Conservation (phyloP, 768 basidiomycete species). For the Omphalotus guepiniiformis region DNA sequence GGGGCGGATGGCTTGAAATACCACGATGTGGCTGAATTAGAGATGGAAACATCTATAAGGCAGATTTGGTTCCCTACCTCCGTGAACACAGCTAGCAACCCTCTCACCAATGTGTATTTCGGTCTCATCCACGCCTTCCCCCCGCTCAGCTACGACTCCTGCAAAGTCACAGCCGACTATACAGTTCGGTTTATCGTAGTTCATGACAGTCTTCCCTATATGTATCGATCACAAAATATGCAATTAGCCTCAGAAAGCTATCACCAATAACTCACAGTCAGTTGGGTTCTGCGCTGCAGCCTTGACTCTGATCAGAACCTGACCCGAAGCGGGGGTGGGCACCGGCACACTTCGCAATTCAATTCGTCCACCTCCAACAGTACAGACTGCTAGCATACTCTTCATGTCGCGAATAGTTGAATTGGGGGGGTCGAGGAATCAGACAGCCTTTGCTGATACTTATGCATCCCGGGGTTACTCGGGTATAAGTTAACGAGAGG, state of each 20-base stretch:
- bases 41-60: no score
- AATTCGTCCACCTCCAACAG: constrained; percentile 2
- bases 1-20: no score
- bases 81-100: constrained; percentile 9
- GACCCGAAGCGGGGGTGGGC: constrained; percentile 10
- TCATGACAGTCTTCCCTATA: constrained; percentile 6
- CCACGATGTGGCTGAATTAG: no score
- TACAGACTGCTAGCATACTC: constrained; percentile 7
- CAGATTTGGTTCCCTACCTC: no score
- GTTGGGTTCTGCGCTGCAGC: constrained; percentile 16
- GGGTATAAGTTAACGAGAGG: no score
- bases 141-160: constrained; percentile 6
- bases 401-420: no score
- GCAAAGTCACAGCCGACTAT: constrained; percentile 9
- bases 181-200: constrained; percentile 1
- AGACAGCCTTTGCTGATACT: no score
- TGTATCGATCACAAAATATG: neutral
- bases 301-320: constrained; percentile 13
- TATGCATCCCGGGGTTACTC: no score
- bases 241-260: neutral
- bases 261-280: constrained; percentile 8
- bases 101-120: constrained; percentile 6
- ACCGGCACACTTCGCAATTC: constrained; percentile 2
- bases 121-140: constrained; percentile 1
- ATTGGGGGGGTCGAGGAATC: no score